Base-by-base conservation (phyloP, 2,329 filamentous ascomycete species). In the Cladosporium sp. region DNA sequence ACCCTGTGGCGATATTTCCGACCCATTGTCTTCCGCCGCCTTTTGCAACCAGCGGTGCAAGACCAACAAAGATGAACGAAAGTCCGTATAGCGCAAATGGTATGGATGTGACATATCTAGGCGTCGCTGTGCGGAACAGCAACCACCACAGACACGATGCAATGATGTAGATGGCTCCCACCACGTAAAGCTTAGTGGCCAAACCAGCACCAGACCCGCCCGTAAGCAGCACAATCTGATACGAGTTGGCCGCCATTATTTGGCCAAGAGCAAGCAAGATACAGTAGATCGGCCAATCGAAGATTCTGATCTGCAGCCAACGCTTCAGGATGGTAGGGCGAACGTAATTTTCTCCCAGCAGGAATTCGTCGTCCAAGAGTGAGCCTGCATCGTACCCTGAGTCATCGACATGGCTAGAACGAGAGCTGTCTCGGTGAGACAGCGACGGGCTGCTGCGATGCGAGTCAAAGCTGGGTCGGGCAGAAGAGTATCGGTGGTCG, bases 161-260 rank as follows among this genome's bases (percentile, higher is more conserved):
- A 30, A 75, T 71, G 7, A 84, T 74, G 65, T 87, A 87, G 14
- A 84, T 80, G 5, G 76, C 78, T 0, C 83, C 83, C 15, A 85
- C 80, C 47, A 78, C 76, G 69, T 87, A 87, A 0, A 87, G 74
- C 65, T 84, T 83, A 36, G 73, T 70, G 4, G 83, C 80, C 1
- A 78, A 77, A 20, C 37, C 51, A 66, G 86, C 78, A 50, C 82
- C 84, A 20, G 84, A 76, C 63, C 84, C 80, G 22, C 85, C 85
- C 0, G 84, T 84, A 14, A 88, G 76, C 15, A 88, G 76, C 0
- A 84, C 85, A 65, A 88, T 83, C 66, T 88, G 85, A 70, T 87
- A 86, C 0, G 82, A 85, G 70, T 85, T 86, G 59, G 83, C 82
- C 1, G 84, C 82, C 54, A 87, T 83, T 62, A 87, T 82, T 64